Conservation (phyloP, 345 rosid species). For the Noccaea bulbosa region DNA sequence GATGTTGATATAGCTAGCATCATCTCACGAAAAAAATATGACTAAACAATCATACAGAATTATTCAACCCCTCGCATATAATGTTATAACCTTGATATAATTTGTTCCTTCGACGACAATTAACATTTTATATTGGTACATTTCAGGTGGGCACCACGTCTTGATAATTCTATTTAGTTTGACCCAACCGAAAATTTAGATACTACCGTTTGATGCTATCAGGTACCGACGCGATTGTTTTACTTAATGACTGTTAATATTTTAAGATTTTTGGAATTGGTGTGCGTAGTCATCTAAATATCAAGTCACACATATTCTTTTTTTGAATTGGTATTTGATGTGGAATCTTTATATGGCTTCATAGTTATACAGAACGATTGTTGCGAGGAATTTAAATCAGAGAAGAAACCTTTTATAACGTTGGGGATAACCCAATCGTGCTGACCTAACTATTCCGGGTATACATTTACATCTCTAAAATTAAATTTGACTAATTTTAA, state of each 20-base stretch:
- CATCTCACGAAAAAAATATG: conserved; percentile 1
- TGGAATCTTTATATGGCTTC: conserved; percentile 33
- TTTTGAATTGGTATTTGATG: conserved; percentile 5
- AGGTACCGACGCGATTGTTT: not conserved
- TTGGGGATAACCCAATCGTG: conserved; percentile 32
- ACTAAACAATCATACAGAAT: not conserved
- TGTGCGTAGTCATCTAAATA: conserved; percentile 3
- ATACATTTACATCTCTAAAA: not conserved
- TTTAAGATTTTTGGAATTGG: not conserved
- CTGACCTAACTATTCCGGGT: conserved; percentile 32
- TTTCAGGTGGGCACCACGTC: conserved; percentile 36
- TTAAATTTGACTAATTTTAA: not conserved
- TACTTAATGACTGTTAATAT: conserved; percentile 5
- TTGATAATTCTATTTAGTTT: conserved; percentile 14
- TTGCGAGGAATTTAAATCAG: conserved; percentile 20
- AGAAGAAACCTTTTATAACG: conserved; percentile 30
- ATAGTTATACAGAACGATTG: conserved; percentile 2
- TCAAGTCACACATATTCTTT: not conserved
- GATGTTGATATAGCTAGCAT: conserved; percentile 13
- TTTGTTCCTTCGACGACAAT: conserved; percentile 25
- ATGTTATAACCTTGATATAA: conserved; percentile 17
- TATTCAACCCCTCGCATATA: conserved; percentile 26
- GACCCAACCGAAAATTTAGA: conserved; percentile 7
- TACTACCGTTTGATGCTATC: not conserved
- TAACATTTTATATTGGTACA: conserved; percentile 1